These are phyloP conservation scores for Saturnispora sekii DNA, from an alignment of 805 yeast genomes.

Conservation along the genomic window DNA sequence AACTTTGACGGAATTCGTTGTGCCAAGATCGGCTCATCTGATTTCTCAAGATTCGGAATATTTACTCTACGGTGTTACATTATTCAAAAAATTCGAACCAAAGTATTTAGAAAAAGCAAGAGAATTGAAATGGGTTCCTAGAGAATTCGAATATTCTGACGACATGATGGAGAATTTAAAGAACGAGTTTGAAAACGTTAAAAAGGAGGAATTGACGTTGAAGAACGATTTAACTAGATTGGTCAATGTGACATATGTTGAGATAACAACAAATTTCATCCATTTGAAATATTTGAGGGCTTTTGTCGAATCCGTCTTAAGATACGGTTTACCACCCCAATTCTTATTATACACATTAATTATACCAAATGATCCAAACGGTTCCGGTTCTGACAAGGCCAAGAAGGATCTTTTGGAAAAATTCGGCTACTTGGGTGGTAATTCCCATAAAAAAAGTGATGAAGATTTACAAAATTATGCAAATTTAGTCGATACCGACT, in stretches of 20 bases:
- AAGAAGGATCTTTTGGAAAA: slow-evolving; percentile 61
- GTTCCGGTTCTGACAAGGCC: slow-evolving; percentile 39
- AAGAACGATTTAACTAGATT: slow-evolving; percentile 73
- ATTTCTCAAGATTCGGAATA: slow-evolving; percentile 69
- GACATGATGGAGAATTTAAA: slow-evolving; percentile 61
- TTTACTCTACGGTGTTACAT: slow-evolving; percentile 62
- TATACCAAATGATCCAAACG: slow-evolving; percentile 24
- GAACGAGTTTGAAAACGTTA: slow-evolving; percentile 69
- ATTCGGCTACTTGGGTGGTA: slow-evolving; percentile 88
- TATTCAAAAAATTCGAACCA: slow-evolving; percentile 71
- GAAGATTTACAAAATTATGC: slow-evolving; percentile 69
- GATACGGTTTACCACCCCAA: slow-evolving; percentile 95
- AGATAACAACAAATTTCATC: slow-evolving; percentile 76
- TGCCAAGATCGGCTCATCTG: slow-evolving; percentile 77
- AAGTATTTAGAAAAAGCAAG: slow-evolving; percentile 65
- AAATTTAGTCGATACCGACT: slow-evolving; percentile 85
- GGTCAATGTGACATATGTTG: slow-evolving; percentile 83
- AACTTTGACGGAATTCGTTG: slow-evolving; percentile 67
- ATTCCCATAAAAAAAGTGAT: slow-evolving; percentile 65
- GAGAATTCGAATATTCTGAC: slow-evolving; percentile 85
- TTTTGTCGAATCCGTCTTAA: slow-evolving; percentile 85
- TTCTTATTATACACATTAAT: slow-evolving; percentile 48
- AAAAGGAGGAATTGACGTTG: slow-evolving; percentile 61
- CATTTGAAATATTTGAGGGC: slow-evolving; percentile 82
- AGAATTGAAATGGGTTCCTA: slow-evolving; percentile 82